Evolutionary conservation across 805 yeast species (phyloP).

Genomic region (Ogataea kodamae): DNA sequence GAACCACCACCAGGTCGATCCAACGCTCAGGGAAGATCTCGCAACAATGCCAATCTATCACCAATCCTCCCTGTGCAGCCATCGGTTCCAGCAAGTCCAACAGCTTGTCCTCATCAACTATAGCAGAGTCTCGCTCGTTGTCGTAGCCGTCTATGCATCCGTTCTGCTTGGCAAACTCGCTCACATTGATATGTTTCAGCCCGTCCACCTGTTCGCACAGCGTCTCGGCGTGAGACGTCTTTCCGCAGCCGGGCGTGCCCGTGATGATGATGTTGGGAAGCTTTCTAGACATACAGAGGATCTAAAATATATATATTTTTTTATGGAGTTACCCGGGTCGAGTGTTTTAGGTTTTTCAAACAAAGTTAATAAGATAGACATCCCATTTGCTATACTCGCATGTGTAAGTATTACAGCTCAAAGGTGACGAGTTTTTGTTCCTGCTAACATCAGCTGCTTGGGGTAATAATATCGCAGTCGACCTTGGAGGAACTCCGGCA

Average conservation of each 20-base stretch:
- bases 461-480: slow-evolving; percentile 11
- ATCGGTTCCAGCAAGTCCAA: slow-evolving; percentile 77
- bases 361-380: too few species aligned
- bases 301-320: background rate
- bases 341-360: slow-evolving; percentile 9
- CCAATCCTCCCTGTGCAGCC: slow-evolving; percentile 78
- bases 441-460: slow-evolving; percentile 9
- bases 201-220: slow-evolving; percentile 51
- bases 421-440: background rate
- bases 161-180: slow-evolving; percentile 76
- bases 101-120: slow-evolving; percentile 89
- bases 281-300: slow-evolving; percentile 24
- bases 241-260: slow-evolving; percentile 94
- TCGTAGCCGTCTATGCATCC: slow-evolving; percentile 82
- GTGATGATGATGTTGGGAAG: slow-evolving; percentile 81
- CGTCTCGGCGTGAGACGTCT: slow-evolving; percentile 63
- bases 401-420: slow-evolving; percentile 6
- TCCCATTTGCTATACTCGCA: slow-evolving; percentile 2
- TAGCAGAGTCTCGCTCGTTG: slow-evolving; percentile 75
- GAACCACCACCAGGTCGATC: slow-evolving; percentile 87
- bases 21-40: slow-evolving; percentile 91
- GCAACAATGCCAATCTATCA: slow-evolving; percentile 97
- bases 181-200: slow-evolving; percentile 57
- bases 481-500: slow-evolving; percentile 8
- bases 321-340: slow-evolving; percentile 5